Conservation (phyloP, 768 basidiomycete genomes). For the Boletus sp. region DNA sequence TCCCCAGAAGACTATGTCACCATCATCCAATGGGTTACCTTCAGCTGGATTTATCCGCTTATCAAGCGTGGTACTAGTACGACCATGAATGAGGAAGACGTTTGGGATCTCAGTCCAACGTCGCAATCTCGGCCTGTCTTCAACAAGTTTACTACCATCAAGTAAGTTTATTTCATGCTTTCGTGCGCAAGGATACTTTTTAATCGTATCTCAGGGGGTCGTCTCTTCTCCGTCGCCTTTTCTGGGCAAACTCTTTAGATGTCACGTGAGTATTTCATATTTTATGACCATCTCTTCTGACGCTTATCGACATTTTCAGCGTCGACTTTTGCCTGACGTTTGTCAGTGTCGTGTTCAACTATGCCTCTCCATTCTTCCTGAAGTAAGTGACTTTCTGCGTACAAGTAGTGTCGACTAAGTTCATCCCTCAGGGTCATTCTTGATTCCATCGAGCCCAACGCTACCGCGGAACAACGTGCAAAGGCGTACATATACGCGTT, state of each 20-base stretch:
- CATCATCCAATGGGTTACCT: slow-evolving; percentile 69
- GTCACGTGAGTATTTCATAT: slow-evolving; percentile 28
- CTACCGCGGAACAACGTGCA: slow-evolving; percentile 49
- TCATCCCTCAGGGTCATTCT: slow-evolving; percentile 48
- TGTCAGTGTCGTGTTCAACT: slow-evolving; percentile 70
- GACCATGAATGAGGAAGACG: slow-evolving; percentile 66
- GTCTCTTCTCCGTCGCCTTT: slow-evolving; percentile 41
- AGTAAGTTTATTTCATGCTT: slow-evolving; percentile 3
- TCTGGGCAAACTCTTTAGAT: slow-evolving; percentile 46
- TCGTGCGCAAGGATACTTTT: background rate
- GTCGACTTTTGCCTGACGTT: slow-evolving; percentile 68
- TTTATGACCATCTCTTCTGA: background rate
- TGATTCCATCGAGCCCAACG: slow-evolving; percentile 45
- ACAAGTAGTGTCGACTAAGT: background rate
- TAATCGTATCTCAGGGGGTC: slow-evolving; percentile 14
- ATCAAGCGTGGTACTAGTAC: slow-evolving; percentile 45
- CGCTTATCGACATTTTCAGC: slow-evolving; percentile 25
- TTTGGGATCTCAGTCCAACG: slow-evolving; percentile 69
- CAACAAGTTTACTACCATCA: slow-evolving; percentile 37
- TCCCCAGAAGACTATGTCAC: slow-evolving; percentile 73
- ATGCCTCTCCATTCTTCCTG: slow-evolving; percentile 81
- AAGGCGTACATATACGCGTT: slow-evolving; percentile 77
- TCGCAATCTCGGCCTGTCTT: slow-evolving; percentile 66
- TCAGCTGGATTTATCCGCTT: slow-evolving; percentile 68
- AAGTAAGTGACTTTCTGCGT: slow-evolving; percentile 42